phyloP scores from a whole-genome alignment of 2,329 filamentous ascomycete species.

The Diplocarpon rosae region DNA sequence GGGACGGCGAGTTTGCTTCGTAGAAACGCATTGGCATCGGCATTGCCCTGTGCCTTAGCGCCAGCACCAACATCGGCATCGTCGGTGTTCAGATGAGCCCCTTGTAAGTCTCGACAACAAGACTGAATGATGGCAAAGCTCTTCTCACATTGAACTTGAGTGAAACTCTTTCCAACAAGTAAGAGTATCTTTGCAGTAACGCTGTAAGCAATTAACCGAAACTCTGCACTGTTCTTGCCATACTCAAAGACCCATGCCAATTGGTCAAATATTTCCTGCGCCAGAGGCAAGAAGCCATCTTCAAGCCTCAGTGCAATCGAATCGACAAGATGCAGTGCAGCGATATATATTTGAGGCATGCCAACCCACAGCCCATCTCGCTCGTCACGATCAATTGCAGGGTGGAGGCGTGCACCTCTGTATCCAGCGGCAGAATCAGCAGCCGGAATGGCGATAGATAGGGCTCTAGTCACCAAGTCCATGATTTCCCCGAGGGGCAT shows the following conservation, averaged over 20 bases:
- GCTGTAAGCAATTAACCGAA: slow-evolving; percentile 52
- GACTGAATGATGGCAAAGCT: slow-evolving; percentile 50
- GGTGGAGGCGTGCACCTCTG: slow-evolving; percentile 46
- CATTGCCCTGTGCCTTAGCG: slow-evolving; percentile 29
- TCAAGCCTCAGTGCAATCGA: slow-evolving; percentile 48
- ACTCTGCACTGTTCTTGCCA: slow-evolving; percentile 36
- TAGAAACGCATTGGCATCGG: slow-evolving; percentile 65
- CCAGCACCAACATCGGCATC: slow-evolving; percentile 1
- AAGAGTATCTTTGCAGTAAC: slow-evolving; percentile 47
- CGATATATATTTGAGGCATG: slow-evolving; percentile 64
- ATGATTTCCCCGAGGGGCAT: slow-evolving; percentile 57
- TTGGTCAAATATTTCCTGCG: slow-evolving; percentile 59
- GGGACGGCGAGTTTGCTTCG: slow-evolving; percentile 15
- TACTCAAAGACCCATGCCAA: slow-evolving; percentile 58
- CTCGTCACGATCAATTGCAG: slow-evolving; percentile 68
- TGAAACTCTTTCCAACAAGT: slow-evolving; percentile 53
- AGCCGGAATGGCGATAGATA: slow-evolving; percentile 46
- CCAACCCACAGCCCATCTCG: slow-evolving; percentile 65
- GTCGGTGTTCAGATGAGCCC: slow-evolving; percentile 25
- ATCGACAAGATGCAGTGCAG: slow-evolving; percentile 52
- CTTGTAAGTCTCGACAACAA: slow-evolving; percentile 67
- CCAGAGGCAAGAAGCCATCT: slow-evolving; percentile 44
- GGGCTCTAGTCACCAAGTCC: slow-evolving; percentile 59
- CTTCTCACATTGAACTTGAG: slow-evolving; percentile 53
- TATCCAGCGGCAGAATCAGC: slow-evolving; percentile 10